Base-by-base conservation (phyloP, 2,329 filamentous ascomycete genomes). In the Waltergamsia citrina region DNA sequence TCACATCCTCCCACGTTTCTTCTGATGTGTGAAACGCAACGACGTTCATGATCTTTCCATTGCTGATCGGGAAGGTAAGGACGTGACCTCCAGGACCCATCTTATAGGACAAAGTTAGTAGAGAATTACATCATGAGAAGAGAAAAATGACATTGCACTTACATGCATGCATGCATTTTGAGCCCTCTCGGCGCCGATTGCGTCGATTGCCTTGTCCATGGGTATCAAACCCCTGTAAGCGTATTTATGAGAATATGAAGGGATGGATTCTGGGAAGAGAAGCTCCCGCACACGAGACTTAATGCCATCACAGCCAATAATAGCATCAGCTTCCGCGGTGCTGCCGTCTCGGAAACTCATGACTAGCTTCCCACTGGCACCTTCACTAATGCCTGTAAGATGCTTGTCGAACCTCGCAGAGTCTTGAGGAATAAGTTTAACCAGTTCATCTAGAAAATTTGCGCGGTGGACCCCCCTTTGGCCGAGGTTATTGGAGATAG, bases 231-330 rank as follows among this genome's bases (percentile, higher is more conserved):
- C 53, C 1, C 77, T 60, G 42, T 78, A 81, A 1, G 70, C 74
- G 45, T 75, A 73, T 44, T 74, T 74, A 15, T 69, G 62, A 0
- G 65, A 66, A 39, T 71, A 80, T 0, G 46, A 39, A 0, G 54
- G 58, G 43, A 2, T 66, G 46, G 34, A 59, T 32, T 18, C 62
- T 45, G 34, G 60, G n/a, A n/a, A n/a, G n/a, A 32, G 8, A 17
- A 17, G 46, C 20, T 64, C 47, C 2, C 74, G 53, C 1, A 69
- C 62, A 12, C 57, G 54, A 7, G 69, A 74, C 48, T 79, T 79
- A 45, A 81, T 78, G 0, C 78, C 78, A 48, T 82, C 78, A 41
- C 74, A 78, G 0, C 73, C 77, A 29, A 82, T 56, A 0, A 78
- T 35, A 0, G 51, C 58, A 18, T 61, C 57, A 4, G 61, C 56